A percentile compares a stretch with the other conserved stretches of the same genome.
Conservation (phyloP, 257 asterid genomes). For the Solanum rostratum region DNA sequence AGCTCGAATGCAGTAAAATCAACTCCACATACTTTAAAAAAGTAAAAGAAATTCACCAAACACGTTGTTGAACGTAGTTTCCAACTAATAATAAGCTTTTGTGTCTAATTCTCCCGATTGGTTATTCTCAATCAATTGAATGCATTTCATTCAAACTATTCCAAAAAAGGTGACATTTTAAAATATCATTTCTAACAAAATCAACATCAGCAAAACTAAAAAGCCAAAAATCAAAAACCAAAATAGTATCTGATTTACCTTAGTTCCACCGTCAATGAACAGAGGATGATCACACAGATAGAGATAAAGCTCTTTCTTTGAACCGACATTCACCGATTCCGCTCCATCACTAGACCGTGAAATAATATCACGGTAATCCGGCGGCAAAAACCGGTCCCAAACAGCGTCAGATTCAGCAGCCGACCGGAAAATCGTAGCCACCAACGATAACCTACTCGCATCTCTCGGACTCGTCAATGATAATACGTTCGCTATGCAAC, state of each 20-base stretch:
- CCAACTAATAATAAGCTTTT: too few species aligned
- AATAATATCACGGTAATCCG: constrained; percentile 46
- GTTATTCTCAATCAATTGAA: too few species aligned
- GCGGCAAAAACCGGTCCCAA: constrained; percentile 70
- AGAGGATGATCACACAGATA: constrained; percentile 46
- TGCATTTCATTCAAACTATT: too few species aligned
- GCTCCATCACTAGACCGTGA: constrained; percentile 23
- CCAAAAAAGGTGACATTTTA: background rate
- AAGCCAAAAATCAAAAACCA: background rate
- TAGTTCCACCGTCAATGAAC: constrained; percentile 45
- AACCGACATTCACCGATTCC: constrained; percentile 10
- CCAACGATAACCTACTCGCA: constrained; percentile 48
- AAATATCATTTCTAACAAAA: background rate
- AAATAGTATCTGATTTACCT: constrained; percentile 23
- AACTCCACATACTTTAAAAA: too few species aligned
- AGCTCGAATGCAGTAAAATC: too few species aligned
- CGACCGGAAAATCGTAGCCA: constrained; percentile 44
- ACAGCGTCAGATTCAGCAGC: constrained; percentile 65
- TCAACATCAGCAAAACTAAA: background rate
- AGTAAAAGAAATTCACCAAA: too few species aligned
- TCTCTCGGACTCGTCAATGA: constrained; percentile 70
- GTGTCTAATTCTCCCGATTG: too few species aligned
- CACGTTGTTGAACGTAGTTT: too few species aligned
- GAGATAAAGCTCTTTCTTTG: constrained; percentile 57
- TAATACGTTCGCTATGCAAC: constrained; percentile 52